phyloP scores from a whole-genome alignment of 139 green algal species.

The Protoeuglena noctilucae region DNA sequence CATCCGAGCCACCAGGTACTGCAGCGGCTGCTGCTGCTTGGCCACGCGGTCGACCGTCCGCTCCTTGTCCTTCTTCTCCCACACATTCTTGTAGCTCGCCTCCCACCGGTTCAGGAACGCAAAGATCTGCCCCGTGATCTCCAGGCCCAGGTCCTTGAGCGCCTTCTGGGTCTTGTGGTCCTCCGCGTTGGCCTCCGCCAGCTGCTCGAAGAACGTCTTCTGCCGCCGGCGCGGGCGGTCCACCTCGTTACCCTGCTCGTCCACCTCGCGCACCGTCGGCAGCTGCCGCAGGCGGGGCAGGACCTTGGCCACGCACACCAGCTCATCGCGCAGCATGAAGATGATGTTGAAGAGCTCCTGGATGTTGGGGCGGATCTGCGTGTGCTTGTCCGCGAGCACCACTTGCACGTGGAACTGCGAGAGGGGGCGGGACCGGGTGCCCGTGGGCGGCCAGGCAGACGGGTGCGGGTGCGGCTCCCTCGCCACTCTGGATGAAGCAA shows the following conservation, averaged over 20 bases:
- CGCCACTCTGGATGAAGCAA: no score
- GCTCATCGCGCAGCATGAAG: constrained; percentile 29
- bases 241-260: background rate
- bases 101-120: constrained; percentile 58
- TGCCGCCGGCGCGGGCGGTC: background rate
- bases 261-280: background rate
- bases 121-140: constrained; percentile 52
- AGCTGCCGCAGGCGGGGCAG: constrained; percentile 5
- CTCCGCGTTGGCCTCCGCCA: constrained; percentile 38
- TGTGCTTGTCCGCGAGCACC: constrained; percentile 39
- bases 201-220: constrained; percentile 22
- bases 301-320: constrained; percentile 13
- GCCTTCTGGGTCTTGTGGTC: constrained; percentile 47
- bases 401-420: constrained; percentile 7
- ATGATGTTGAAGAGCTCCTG: constrained; percentile 69
- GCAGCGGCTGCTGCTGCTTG: constrained; percentile 63
- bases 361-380: constrained; percentile 52
- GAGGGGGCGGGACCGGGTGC: no score
- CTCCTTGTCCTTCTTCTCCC: constrained; percentile 74
- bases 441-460: no score
- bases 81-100: constrained; percentile 82
- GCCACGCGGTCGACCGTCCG: constrained; percentile 70
- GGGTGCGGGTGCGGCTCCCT: no score
- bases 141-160: constrained; percentile 56
- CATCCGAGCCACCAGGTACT: no score